A percentile compares a stretch with the other conserved stretches of the same genome.
Evolutionary conservation across 2,329 filamentous ascomycete genomes (phyloP).

Genomic region (Canariomyces notabilis): DNA sequence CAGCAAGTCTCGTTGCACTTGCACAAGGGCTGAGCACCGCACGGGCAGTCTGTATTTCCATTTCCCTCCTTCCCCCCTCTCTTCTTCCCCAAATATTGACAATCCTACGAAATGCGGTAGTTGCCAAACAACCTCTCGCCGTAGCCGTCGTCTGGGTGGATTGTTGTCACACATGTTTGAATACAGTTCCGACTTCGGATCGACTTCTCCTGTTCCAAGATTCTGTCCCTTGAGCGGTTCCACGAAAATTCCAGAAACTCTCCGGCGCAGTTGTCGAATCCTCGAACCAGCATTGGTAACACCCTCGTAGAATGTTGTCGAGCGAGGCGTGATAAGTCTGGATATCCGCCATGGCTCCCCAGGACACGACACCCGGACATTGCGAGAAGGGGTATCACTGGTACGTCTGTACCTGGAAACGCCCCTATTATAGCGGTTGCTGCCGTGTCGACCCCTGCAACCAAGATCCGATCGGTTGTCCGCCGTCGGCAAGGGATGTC

Average conservation of each 20-base stretch:
- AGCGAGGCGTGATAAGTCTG: background rate
- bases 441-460: slow-evolving; percentile 42
- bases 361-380: slow-evolving; percentile 3
- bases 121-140: too few relatives aligned
- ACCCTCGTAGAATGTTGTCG: slow-evolving; percentile 8
- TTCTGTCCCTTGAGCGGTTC: background rate
- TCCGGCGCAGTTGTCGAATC: slow-evolving; percentile 8
- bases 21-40: too few relatives aligned
- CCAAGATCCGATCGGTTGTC: slow-evolving; percentile 27
- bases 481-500: slow-evolving; percentile 12
- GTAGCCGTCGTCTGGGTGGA: too few relatives aligned
- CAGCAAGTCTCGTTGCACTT: too few relatives aligned
- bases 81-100: too few relatives aligned
- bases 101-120: too few relatives aligned
- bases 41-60: too few relatives aligned
- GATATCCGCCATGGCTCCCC: slow-evolving; percentile 3
- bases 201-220: background rate
- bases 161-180: background rate
- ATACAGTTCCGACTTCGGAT: background rate
- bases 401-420: slow-evolving; percentile 11
- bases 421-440: slow-evolving; percentile 37
- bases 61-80: too few relatives aligned
- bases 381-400: slow-evolving; percentile 17
- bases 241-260: slow-evolving; percentile 3
- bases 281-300: slow-evolving; percentile 12